Conservation (phyloP, 106 monocot species). For the Apostasia ramifera region DNA sequence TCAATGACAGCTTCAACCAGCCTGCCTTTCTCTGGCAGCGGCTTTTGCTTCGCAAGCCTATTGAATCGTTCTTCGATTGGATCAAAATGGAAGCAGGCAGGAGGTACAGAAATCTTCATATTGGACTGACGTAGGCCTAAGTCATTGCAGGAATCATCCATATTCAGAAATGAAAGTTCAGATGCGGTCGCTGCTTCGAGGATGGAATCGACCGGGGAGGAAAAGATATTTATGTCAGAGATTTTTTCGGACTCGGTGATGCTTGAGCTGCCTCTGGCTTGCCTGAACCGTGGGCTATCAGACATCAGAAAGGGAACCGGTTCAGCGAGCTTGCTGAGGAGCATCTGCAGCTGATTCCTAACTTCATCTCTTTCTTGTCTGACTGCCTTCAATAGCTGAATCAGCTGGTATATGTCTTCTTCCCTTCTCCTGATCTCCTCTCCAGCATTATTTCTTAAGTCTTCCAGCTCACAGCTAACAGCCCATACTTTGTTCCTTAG, state of each 20-base stretch:
- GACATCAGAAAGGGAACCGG: neutral
- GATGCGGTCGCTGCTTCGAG: slow-evolving; percentile 4
- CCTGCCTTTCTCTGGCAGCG: slow-evolving; percentile 31
- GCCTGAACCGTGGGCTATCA: neutral
- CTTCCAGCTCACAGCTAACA: slow-evolving; percentile 19
- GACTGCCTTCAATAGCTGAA: slow-evolving; percentile 11
- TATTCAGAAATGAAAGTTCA: neutral
- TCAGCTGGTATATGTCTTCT: slow-evolving; percentile 14
- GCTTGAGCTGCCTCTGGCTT: slow-evolving; percentile 9
- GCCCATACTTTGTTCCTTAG: slow-evolving; percentile 16
- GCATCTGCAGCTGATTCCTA: slow-evolving; percentile 15
- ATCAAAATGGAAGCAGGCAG: neutral
- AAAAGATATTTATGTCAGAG: neutral
- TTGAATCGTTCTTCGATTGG: slow-evolving; percentile 11
- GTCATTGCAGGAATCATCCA: neutral
- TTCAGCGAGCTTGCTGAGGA: neutral
- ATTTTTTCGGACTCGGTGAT: slow-evolving; percentile 25
- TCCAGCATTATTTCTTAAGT: slow-evolving; percentile 6
- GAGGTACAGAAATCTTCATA: neutral
- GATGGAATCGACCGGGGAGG: slow-evolving; percentile 9
- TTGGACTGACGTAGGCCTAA: neutral
- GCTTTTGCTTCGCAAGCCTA: slow-evolving; percentile 16
- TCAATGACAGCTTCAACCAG: slow-evolving; percentile 27
- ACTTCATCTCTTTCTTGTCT: slow-evolving; percentile 25
- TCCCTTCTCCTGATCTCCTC: slow-evolving; percentile 21